A percentile compares a stretch with the other conserved stretches of the same genome.
Evolutionary conservation across 1,284 basidiomycete species (phyloP).

Genomic region (Athelia sp.): DNA sequence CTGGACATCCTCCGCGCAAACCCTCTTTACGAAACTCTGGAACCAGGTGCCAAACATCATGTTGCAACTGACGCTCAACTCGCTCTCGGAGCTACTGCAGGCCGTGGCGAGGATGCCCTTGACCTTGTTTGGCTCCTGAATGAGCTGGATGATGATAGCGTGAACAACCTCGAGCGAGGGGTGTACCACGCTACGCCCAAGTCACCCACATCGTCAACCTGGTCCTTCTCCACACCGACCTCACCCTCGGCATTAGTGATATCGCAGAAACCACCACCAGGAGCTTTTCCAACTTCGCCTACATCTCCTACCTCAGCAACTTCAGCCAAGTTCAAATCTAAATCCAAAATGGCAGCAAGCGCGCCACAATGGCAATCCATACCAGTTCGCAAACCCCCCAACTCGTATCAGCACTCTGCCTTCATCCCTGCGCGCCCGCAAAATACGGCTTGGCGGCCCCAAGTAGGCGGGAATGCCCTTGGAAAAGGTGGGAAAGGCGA

Average conservation of each 20-base stretch:
- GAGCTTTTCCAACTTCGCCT: constrained; percentile 24
- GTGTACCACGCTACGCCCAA: constrained; percentile 42
- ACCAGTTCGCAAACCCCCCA: constrained; percentile 31
- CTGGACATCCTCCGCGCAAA: constrained; percentile 52
- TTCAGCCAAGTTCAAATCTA: constrained; percentile 17
- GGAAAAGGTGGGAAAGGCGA: constrained; percentile 42
- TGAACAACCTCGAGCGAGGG: constrained; percentile 41
- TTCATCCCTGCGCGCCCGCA: constrained; percentile 55
- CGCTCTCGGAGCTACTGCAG: constrained; percentile 46
- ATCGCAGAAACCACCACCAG: too few relatives aligned
- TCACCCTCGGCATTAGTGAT: too few relatives aligned
- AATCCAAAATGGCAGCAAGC: constrained; percentile 21
- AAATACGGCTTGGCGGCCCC: constrained; percentile 29
- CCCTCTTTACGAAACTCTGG: constrained; percentile 40
- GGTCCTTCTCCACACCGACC: constrained; percentile 11
- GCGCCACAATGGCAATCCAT: constrained; percentile 55
- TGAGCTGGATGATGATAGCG: constrained; percentile 53
- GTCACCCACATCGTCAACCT: constrained; percentile 6
- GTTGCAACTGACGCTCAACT: constrained; percentile 52
- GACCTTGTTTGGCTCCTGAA: constrained; percentile 59
- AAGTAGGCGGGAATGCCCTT: constrained; percentile 32
- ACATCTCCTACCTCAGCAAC: constrained; percentile 23
- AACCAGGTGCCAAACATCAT: constrained; percentile 38
- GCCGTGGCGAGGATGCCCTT: constrained; percentile 50
- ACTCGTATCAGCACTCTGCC: constrained; percentile 39